Conservation (phyloP, 1,284 basidiomycete genomes). For the Stereum hirsutum region DNA sequence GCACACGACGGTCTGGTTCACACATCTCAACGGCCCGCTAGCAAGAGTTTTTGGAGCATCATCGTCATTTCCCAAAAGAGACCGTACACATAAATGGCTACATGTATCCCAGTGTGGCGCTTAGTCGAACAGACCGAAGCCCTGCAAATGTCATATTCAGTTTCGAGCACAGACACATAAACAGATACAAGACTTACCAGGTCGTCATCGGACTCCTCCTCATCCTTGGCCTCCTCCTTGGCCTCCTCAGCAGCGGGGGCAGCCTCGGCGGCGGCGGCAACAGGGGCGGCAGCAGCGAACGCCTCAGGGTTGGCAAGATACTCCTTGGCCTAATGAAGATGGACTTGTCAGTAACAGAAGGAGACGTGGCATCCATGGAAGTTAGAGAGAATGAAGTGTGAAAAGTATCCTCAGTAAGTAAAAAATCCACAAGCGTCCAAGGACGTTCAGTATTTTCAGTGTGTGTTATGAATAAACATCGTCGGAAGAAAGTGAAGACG, state of each 20-base stretch:
- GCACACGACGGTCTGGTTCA: too few relatives aligned
- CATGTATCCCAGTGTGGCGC: too few relatives aligned
- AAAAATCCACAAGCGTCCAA: slow-evolving; percentile 33
- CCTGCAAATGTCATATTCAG: slow-evolving; percentile 26
- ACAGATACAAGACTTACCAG: slow-evolving; percentile 41
- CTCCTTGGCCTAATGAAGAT: slow-evolving; percentile 72
- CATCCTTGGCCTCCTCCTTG: slow-evolving; percentile 66
- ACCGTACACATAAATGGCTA: too few relatives aligned
- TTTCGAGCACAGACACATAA: neutral
- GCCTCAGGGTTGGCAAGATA: slow-evolving; percentile 96
- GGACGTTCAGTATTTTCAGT: slow-evolving; percentile 79
- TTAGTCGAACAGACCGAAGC: slow-evolving; percentile 88
- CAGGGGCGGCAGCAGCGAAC: slow-evolving; percentile 75
- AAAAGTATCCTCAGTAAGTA: slow-evolving; percentile 13
- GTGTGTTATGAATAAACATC: slow-evolving; percentile 37
- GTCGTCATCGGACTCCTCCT: slow-evolving; percentile 72
- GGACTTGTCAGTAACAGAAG: slow-evolving; percentile 16
- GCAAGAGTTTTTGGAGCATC: too few relatives aligned
- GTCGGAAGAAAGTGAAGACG: slow-evolving; percentile 14
- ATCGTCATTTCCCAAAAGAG: too few relatives aligned
- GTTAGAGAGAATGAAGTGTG: slow-evolving; percentile 16
- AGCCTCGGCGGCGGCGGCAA: slow-evolving; percentile 43
- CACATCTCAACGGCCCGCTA: too few relatives aligned
- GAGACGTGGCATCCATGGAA: slow-evolving; percentile 13
- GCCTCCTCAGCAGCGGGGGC: slow-evolving; percentile 42